A percentile compares a stretch with the other conserved stretches of the same genome.
phyloP scores from a whole-genome alignment of 163 green algal species.

The Prototheca cutis region DNA sequence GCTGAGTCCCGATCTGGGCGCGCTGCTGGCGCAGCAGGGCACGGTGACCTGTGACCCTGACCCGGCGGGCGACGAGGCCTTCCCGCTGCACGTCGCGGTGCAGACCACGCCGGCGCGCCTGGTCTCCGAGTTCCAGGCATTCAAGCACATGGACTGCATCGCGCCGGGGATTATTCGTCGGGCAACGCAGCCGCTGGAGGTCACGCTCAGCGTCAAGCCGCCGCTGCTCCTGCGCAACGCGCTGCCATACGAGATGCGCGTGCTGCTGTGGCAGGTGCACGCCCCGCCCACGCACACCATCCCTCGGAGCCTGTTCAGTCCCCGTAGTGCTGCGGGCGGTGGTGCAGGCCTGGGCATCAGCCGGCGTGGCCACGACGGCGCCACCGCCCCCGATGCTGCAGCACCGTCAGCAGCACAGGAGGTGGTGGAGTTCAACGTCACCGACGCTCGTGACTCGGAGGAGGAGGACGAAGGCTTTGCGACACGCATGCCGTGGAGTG shows the following conservation, averaged over 20 bases:
- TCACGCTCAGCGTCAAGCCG: constrained; percentile 54
- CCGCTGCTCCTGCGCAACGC: constrained; percentile 64
- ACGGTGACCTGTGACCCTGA: constrained; percentile 50
- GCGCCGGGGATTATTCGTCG: constrained; percentile 40
- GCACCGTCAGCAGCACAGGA: too few species aligned
- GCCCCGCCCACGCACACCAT: neutral
- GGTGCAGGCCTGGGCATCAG: too few species aligned
- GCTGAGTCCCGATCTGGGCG: constrained; percentile 33
- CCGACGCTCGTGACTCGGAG: too few species aligned
- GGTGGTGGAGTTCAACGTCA: too few species aligned
- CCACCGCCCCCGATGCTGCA: too few species aligned
- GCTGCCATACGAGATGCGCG: constrained; percentile 63
- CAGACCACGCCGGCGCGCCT: constrained; percentile 27
- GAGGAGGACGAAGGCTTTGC: too few species aligned
- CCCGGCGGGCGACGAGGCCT: constrained; percentile 4
- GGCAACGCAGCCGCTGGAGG: constrained; percentile 50
- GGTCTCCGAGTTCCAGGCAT: constrained; percentile 56
- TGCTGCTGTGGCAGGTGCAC: constrained; percentile 45
- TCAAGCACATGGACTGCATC: constrained; percentile 60
- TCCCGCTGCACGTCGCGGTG: constrained; percentile 24
- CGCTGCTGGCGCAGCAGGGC: constrained; percentile 35
- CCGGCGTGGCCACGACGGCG: too few species aligned
- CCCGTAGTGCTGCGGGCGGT: too few species aligned
- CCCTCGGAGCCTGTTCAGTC: too few species aligned
- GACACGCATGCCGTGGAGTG: too few species aligned